A percentile compares a stretch with the other conserved stretches of the same genome.
phyloP scores from a whole-genome alignment of 2,329 filamentous ascomycete genomes.

The Sporothrix variecibatus region DNA sequence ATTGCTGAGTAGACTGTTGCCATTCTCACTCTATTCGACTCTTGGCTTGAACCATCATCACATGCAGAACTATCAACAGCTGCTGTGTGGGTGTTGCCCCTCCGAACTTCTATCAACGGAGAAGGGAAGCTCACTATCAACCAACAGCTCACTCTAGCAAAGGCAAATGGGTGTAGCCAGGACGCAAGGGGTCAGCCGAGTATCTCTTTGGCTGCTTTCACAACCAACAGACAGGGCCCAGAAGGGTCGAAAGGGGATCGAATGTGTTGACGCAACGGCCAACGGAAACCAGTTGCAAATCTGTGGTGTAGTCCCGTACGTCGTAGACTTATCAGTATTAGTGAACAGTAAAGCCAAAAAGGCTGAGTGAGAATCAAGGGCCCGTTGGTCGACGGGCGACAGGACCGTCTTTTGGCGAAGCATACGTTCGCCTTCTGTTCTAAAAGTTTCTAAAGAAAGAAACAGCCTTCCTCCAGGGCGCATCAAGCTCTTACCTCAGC shows the following conservation, averaged over 20 bases:
- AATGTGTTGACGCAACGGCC: background rate
- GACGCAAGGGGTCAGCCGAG: constrained; percentile 12
- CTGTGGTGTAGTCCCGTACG: too few species aligned
- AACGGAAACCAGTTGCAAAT: background rate
- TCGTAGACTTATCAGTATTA: background rate
- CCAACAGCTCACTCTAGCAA: background rate
- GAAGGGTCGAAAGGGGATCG: background rate
- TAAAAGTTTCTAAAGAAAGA: constrained; percentile 10
- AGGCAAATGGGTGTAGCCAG: background rate
- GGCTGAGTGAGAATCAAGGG: constrained; percentile 10
- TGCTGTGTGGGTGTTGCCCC: background rate
- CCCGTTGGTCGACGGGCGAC: background rate
- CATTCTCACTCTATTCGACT: background rate
- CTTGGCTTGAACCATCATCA: background rate
- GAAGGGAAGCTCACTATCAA: background rate
- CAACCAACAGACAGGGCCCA: background rate
- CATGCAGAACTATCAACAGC: background rate
- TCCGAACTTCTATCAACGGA: background rate
- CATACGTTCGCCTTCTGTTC: background rate
- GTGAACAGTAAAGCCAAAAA: background rate
- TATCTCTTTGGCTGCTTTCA: background rate
- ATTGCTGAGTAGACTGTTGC: constrained; percentile 1
- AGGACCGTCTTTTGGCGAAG: background rate
- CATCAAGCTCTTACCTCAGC: constrained; percentile 2
- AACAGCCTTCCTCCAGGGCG: background rate